Evolutionary conservation across 2,329 filamentous ascomycete genomes (phyloP).

Genomic region (Pseudogymnoascus sp.): DNA sequence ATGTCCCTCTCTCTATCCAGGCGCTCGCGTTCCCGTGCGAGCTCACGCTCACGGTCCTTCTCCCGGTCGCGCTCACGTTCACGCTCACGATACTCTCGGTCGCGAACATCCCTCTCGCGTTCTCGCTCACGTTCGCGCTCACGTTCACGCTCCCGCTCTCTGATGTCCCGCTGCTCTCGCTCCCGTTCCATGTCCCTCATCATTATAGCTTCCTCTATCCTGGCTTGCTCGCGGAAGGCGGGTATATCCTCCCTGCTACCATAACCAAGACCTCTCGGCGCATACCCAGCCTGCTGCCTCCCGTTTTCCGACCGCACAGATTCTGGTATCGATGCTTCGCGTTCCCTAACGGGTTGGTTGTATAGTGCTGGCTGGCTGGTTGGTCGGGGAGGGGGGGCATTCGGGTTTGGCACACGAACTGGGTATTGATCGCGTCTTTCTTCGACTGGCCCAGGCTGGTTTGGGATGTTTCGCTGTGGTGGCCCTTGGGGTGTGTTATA

Average conservation of each 20-base stretch:
- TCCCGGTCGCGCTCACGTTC: conserved; percentile 39
- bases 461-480: conserved; percentile 40
- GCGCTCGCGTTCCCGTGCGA: conserved; percentile 7
- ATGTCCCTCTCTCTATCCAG: conserved; percentile 16
- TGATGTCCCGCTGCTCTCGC: conserved; percentile 19
- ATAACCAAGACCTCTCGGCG: conserved; percentile 18
- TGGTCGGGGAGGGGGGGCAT: conserved; percentile 25
- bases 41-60: conserved; percentile 25
- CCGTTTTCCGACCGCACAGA: neutral
- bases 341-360: conserved; percentile 14
- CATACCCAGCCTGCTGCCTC: conserved; percentile 1
- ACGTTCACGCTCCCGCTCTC: conserved; percentile 25
- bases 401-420: conserved; percentile 24
- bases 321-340: conserved; percentile 4
- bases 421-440: conserved; percentile 34
- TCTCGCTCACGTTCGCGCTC: conserved; percentile 39
- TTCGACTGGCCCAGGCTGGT: conserved; percentile 32
- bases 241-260: conserved; percentile 25
- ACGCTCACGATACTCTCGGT: conserved; percentile 28
- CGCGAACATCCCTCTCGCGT: conserved; percentile 27
- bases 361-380: conserved; percentile 27
- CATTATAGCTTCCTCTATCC: conserved; percentile 44
- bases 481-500: conserved; percentile 54
- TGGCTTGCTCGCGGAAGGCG: conserved; percentile 28
- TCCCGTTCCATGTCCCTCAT: conserved; percentile 36